phyloP scores from a whole-genome alignment of 257 asterid species.

The Thymus mandschuricus region DNA sequence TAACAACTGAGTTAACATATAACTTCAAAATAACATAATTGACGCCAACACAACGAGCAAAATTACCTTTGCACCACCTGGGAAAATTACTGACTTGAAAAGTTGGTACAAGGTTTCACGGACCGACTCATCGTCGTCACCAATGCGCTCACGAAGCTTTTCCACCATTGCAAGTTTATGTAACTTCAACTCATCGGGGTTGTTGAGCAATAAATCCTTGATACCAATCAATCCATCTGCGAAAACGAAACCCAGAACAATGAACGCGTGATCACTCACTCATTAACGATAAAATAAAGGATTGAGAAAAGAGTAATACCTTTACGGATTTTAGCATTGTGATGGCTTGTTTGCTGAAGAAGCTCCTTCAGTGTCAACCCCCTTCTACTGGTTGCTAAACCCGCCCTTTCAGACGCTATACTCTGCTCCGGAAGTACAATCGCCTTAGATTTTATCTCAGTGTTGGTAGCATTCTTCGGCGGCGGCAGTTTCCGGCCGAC shows the following conservation, averaged over 20 bases:
- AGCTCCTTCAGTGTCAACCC: conserved; percentile 94
- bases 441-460: conserved; percentile 80
- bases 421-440: conserved; percentile 95
- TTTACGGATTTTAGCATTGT: conserved; percentile 87
- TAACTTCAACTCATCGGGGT: conserved; percentile 81
- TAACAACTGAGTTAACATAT: conserved; percentile 4
- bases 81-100: conserved; percentile 77
- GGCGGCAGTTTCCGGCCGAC: conserved; percentile 95
- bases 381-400: conserved; percentile 81
- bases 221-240: conserved; percentile 82
- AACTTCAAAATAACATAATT: conserved; percentile 7
- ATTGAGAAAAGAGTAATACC: conserved; percentile 39
- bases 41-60: conserved; percentile 8
- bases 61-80: conserved; percentile 70
- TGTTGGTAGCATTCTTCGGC: conserved; percentile 83
- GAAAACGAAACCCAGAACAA: conserved; percentile 4
- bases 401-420: conserved; percentile 75
- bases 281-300: background rate
- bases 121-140: conserved; percentile 83
- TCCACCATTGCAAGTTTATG: conserved; percentile 86
- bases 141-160: conserved; percentile 88
- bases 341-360: conserved; percentile 93
- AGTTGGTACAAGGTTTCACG: conserved; percentile 83
- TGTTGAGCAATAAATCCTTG: conserved; percentile 66
- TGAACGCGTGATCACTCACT: background rate